phyloP scores from a whole-genome alignment of 1,284 basidiomycete species.

The Xerocomus nothofagi region DNA sequence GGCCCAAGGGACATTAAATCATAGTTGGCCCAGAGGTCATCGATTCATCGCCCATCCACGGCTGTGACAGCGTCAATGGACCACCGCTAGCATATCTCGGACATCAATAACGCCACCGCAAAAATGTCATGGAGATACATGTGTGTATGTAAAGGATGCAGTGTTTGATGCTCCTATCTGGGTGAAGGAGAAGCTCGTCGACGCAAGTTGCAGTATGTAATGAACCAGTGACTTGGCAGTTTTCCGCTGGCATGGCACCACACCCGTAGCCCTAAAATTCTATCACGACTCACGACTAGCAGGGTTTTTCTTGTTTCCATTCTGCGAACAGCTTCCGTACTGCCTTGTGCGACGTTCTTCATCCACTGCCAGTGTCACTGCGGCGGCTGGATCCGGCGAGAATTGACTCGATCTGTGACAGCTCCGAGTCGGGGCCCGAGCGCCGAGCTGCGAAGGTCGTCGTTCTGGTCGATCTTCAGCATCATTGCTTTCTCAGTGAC shows the following conservation, averaged over 20 bases:
- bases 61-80: neutral
- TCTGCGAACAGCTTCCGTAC: neutral
- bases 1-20: too few relatives aligned
- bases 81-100: neutral
- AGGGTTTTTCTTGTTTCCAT: conserved; percentile 6
- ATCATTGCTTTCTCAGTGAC: neutral
- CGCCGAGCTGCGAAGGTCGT: neutral
- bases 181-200: neutral
- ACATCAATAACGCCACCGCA: neutral
- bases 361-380: neutral
- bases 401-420: too few relatives aligned
- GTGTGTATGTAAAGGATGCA: neutral
- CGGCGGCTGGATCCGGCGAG: too few relatives aligned
- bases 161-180: neutral
- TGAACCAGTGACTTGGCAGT: too few relatives aligned
- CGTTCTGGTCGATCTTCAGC: too few relatives aligned
- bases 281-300: conserved; percentile 3
- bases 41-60: too few relatives aligned
- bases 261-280: neutral
- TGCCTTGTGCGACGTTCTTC: neutral
- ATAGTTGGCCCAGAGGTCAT: too few relatives aligned
- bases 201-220: neutral
- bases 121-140: neutral
- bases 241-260: neutral
- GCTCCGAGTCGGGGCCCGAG: neutral